Conservation (phyloP, 345 rosid genomes). For the Ceriops zippeliana region DNA sequence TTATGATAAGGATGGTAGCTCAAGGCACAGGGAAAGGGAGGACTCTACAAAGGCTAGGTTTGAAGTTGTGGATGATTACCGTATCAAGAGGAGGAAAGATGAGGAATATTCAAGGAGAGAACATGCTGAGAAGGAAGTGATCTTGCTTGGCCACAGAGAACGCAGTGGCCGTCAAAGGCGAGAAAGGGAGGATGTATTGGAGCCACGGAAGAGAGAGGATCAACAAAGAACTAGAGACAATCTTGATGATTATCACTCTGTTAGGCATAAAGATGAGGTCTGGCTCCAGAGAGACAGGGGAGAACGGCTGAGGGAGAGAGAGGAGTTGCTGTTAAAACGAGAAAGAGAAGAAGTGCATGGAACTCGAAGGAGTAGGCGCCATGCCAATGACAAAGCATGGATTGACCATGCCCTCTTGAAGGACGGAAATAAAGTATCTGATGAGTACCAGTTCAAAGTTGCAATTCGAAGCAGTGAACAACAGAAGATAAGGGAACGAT, state of each 20-base stretch:
- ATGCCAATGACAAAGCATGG: conserved; percentile 70
- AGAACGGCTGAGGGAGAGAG: conserved; percentile 71
- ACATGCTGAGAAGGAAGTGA: conserved; percentile 60
- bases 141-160: conserved; percentile 59
- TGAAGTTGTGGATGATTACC: conserved; percentile 60
- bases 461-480: conserved; percentile 56
- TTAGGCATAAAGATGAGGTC: conserved; percentile 70
- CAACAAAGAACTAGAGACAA: conserved; percentile 70
- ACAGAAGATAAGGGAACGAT: conserved; percentile 59
- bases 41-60: conserved; percentile 51
- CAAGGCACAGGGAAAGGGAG: conserved; percentile 57
- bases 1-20: conserved; percentile 51
- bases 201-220: conserved; percentile 72
- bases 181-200: conserved; percentile 71
- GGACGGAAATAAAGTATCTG: conserved; percentile 61
- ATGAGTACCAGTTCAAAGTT: conserved; percentile 64
- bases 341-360: conserved; percentile 70
- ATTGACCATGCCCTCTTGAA: conserved; percentile 46
- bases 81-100: conserved; percentile 68
- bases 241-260: conserved; percentile 62
- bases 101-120: conserved; percentile 64
- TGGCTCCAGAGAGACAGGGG: conserved; percentile 67
- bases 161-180: conserved; percentile 55
- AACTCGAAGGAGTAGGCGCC: conserved; percentile 52
- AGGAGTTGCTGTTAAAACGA: conserved; percentile 51